phyloP scores from a whole-genome alignment of 768 basidiomycete genomes.

The Suillus clintonianus region DNA sequence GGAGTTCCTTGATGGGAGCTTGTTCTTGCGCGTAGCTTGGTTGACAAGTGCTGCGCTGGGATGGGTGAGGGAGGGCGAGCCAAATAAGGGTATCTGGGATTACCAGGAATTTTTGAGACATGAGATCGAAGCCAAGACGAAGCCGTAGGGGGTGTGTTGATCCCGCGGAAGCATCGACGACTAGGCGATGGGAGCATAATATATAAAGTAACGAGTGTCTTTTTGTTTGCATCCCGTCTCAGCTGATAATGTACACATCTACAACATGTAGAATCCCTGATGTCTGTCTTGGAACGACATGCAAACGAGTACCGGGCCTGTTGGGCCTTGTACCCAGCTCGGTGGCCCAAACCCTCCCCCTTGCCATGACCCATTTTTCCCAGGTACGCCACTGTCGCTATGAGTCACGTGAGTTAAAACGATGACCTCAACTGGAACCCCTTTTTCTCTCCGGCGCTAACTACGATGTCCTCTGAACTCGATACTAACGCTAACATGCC shows the following conservation, averaged over 20 bases:
- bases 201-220: background rate
- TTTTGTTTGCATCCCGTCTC: background rate
- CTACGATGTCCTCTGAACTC: constrained; percentile 17
- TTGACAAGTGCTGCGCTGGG: constrained; percentile 47
- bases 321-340: too few species aligned
- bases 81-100: constrained; percentile 25
- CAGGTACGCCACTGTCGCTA: too few species aligned
- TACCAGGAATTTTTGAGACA: constrained; percentile 30
- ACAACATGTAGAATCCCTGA: background rate
- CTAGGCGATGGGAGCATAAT: too few species aligned
- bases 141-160: too few species aligned
- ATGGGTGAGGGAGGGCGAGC: constrained; percentile 43
- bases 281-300: background rate
- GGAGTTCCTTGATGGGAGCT: constrained; percentile 54
- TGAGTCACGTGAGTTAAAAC: background rate
- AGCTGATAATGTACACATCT: background rate
- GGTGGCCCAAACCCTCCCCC: too few species aligned
- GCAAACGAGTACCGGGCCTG: background rate
- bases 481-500: constrained; percentile 16
- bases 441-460: background rate
- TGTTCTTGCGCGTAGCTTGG: constrained; percentile 62
- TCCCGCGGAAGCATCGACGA: too few species aligned
- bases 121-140: constrained; percentile 13
- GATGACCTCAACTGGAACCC: background rate
- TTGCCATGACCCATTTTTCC: too few species aligned